Evolutionary conservation across 2,329 filamentous ascomycete genomes (phyloP).

Genomic region (Torrubiella hemipterigena): DNA sequence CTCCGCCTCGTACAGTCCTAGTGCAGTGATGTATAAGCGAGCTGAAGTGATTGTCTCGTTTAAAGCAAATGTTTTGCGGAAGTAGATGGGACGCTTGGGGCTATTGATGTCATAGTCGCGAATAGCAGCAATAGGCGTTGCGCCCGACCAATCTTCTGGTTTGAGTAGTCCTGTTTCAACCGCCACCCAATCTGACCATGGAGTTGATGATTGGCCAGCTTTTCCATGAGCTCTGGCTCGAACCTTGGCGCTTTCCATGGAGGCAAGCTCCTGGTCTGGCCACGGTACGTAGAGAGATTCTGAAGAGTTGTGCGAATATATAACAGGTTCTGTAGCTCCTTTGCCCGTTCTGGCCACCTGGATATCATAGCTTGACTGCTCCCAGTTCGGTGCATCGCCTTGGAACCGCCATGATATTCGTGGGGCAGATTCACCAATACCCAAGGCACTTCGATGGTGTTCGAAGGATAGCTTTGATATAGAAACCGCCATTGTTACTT

Average conservation of each 20-base stretch:
- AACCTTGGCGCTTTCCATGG: conserved; percentile 18
- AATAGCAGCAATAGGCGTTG: conserved; percentile 16
- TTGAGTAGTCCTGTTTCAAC: conserved; percentile 23
- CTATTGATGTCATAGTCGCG: conserved; percentile 13
- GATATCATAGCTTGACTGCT: conserved; percentile 30
- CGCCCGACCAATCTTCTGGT: conserved; percentile 17
- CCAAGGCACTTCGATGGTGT: conserved; percentile 26
- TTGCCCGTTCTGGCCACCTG: conserved; percentile 19
- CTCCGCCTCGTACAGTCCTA: conserved; percentile 32
- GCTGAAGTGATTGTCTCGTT: conserved; percentile 17
- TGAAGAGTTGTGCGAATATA: conserved; percentile 14
- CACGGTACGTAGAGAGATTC: conserved; percentile 30
- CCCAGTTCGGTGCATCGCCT: conserved; percentile 25
- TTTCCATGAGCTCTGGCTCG: conserved; percentile 20
- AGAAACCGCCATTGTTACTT: conserved; percentile 20
- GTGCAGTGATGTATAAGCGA: conserved; percentile 32
- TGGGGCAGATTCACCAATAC: conserved; percentile 29
- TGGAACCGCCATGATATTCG: conserved; percentile 34
- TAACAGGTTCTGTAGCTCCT: background rate
- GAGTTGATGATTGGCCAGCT: conserved; percentile 9
- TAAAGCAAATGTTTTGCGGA: conserved; percentile 21
- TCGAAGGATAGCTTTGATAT: conserved; percentile 28
- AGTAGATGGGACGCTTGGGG: conserved; percentile 17
- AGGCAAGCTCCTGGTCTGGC: conserved; percentile 22
- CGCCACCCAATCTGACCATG: conserved; percentile 15